Conservation (phyloP, 129 eudicot species). For the carrot (Daucus carota) region DNA sequence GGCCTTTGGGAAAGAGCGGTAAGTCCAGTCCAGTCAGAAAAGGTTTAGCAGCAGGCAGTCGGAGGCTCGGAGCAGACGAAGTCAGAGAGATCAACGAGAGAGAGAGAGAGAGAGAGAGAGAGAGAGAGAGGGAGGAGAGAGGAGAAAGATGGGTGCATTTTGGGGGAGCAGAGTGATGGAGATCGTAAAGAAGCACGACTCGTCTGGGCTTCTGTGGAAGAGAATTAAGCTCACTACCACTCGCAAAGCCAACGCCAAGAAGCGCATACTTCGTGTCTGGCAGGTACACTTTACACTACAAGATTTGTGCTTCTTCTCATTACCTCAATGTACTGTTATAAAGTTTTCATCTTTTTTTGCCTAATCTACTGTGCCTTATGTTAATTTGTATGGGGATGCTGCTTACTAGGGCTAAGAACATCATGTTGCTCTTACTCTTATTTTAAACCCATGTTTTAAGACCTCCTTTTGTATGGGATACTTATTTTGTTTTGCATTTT, state of each 20-base stretch:
- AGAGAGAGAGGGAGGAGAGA: background rate
- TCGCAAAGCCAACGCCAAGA: constrained; percentile 96
- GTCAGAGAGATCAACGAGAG: too few relatives aligned
- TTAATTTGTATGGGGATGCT: too few relatives aligned
- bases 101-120: background rate
- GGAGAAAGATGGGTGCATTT: constrained; percentile 43
- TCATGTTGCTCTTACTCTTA: background rate
- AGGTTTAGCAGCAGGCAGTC: background rate
- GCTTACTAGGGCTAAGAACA: too few relatives aligned
- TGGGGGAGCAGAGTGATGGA: constrained; percentile 78
- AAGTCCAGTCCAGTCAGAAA: too few relatives aligned
- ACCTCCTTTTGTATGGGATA: too few relatives aligned
- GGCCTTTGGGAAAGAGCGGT: too few relatives aligned
- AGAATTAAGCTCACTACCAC: constrained; percentile 86
- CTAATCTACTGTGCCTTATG: too few relatives aligned
- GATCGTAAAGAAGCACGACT: constrained; percentile 90
- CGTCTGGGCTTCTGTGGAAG: constrained; percentile 91
- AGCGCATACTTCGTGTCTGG: constrained; percentile 81
- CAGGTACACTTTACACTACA: constrained; percentile 31
- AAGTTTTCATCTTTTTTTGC: too few relatives aligned
- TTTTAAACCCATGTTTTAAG: too few relatives aligned
- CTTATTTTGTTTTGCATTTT: too few relatives aligned
- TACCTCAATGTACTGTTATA: background rate
- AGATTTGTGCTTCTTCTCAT: background rate
- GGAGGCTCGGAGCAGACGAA: background rate